A percentile compares a stretch with the other conserved stretches of the same genome.
These are phyloP conservation scores for Tolypocladium tropicale DNA, from an alignment of 2,329 filamentous ascomycete species.

Conservation along the genomic window DNA sequence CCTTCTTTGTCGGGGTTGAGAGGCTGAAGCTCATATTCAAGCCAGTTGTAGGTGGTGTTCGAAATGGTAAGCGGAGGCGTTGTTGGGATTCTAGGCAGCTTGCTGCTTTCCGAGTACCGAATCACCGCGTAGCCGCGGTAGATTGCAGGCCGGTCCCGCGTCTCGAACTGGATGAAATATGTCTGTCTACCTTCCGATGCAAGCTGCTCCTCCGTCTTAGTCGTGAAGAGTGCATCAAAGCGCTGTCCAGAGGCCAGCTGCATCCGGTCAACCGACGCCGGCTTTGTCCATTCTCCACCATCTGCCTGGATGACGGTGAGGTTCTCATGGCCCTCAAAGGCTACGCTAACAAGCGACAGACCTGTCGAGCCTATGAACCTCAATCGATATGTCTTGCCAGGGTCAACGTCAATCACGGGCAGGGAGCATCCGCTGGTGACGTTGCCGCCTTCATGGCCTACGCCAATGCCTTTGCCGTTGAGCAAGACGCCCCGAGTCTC, in stretches of 20 bases:
- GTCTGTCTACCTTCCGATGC: constrained; percentile 14
- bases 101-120: constrained; percentile 26
- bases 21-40: constrained; percentile 35
- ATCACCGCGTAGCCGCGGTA: neutral
- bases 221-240: constrained; percentile 42
- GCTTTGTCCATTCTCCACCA: constrained; percentile 38
- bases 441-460: neutral
- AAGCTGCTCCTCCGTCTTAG: constrained; percentile 38
- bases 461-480: constrained; percentile 7
- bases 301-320: constrained; percentile 53
- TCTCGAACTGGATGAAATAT: constrained; percentile 38
- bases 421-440: constrained; percentile 24
- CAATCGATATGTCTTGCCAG: constrained; percentile 50
- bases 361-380: constrained; percentile 48
- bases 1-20: constrained; percentile 9
- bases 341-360: constrained; percentile 42
- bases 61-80: constrained; percentile 20
- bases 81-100: constrained; percentile 33
- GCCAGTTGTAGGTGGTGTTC: constrained; percentile 23
- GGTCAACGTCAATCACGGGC: constrained; percentile 46
- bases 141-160: constrained; percentile 33
- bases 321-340: constrained; percentile 44
- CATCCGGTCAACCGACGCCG: constrained; percentile 33
- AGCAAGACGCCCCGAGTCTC: constrained; percentile 33
- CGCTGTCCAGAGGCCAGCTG: constrained; percentile 48